Evolutionary conservation across 306 rosid genomes (phyloP).

Genomic region (Prunus mongolica): DNA sequence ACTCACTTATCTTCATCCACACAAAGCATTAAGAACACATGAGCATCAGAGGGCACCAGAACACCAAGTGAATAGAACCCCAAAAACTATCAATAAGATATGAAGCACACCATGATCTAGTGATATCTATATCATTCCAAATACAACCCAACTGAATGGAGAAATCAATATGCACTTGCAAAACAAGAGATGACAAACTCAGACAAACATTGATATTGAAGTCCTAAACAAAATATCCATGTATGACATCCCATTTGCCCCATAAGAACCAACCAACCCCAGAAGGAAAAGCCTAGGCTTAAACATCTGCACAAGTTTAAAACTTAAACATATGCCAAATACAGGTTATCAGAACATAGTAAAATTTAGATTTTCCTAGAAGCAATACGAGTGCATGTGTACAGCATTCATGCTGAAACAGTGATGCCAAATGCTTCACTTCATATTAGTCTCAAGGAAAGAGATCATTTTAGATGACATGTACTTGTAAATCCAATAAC

Average conservation of each 20-base stretch:
- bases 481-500: background rate
- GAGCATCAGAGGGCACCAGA: background rate
- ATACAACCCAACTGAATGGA: background rate
- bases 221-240: background rate
- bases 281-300: background rate
- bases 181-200: background rate
- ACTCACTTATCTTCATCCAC: background rate
- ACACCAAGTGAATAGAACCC: background rate
- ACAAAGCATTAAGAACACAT: background rate
- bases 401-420: background rate
- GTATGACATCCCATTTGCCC: background rate
- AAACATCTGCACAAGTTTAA: background rate
- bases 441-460: background rate
- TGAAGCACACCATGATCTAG: background rate
- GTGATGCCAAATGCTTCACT: background rate
- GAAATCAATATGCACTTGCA: background rate
- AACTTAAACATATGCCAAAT: background rate
- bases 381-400: background rate
- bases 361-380: background rate
- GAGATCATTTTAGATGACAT: background rate
- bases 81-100: background rate
- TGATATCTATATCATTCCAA: background rate
- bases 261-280: background rate
- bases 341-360: background rate
- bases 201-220: background rate